phyloP scores from a whole-genome alignment of 2,329 filamentous ascomycete genomes.

The Pseudocercospora cruenta region DNA sequence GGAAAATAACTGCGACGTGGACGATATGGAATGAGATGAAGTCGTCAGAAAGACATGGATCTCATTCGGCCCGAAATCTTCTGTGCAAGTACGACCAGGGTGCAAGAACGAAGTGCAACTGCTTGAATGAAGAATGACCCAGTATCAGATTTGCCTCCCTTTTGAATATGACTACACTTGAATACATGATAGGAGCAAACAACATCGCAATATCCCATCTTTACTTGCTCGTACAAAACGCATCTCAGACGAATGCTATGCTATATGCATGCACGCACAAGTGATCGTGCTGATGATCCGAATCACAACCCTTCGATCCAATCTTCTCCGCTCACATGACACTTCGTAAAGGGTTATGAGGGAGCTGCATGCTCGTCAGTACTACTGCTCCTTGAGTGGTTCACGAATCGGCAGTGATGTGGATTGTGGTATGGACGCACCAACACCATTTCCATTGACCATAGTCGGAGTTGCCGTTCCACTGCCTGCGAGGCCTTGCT shows the following conservation, averaged over 20 bases:
- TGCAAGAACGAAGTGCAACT: neutral
- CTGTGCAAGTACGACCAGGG: neutral
- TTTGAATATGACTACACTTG: neutral
- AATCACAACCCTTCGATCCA: neutral
- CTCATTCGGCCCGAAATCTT: neutral
- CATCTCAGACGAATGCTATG: neutral
- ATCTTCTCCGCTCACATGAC: neutral
- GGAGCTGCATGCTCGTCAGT: slow-evolving; percentile 1
- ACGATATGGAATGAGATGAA: neutral
- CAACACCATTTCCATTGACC: slow-evolving; percentile 27
- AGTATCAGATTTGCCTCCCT: neutral
- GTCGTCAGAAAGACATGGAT: neutral
- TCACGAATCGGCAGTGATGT: slow-evolving; percentile 24
- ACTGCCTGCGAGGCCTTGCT: slow-evolving; percentile 16
- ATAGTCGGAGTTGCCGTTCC: slow-evolving; percentile 30
- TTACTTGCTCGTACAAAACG: slow-evolving; percentile 1
- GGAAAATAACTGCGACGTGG: too few species aligned
- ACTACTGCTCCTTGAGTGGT: slow-evolving; percentile 5
- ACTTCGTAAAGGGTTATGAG: neutral
- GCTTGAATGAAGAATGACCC: neutral
- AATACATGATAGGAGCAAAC: neutral
- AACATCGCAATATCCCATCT: neutral
- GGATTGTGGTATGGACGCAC: neutral
- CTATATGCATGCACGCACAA: neutral
- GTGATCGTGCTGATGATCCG: slow-evolving; percentile 1